Evolutionary conservation across 1,139 yeast species (phyloP), one percentile per base, ranked within the genome.

Genomic region (Blastobotrys indianensis): DNA sequence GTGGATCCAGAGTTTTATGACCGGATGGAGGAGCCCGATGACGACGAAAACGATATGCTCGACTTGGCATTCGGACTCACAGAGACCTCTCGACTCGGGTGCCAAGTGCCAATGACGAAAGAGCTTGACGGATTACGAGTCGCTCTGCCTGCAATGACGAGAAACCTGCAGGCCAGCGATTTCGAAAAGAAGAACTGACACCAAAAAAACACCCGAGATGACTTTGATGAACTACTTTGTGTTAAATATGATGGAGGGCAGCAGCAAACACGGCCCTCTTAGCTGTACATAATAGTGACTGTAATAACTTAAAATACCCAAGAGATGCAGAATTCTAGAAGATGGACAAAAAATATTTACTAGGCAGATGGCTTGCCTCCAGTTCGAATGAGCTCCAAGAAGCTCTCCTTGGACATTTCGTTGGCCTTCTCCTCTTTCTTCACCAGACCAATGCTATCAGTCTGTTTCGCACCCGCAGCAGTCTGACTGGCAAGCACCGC

Each of bases 1-100:
- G 88, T 92, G 34, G 98, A 92, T 63, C 98, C 98, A 1, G 96
- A 84, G 40, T 88, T 71, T 62, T 92, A 87, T 66, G 98, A 92
- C 61, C 77, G 72, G 49, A 77, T 92, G 56, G 95, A 94, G 25
- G 98, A 92, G 64, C 98, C 98, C 0, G 87, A 82, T 54, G 98
- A 92, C 61, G 98, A 92, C 62, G 98, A 92, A 66, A 90, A 94
- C 63, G 98, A 92, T 67, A 92, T 92, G 98, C 75, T 94, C 62
- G 98, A 92, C 66, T 74, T 92, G 62, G 98, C 98, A 0, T 94
- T 92, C 63, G 98, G 98, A 0, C 76, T 92, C 47, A 92, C 97
- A 3, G 97, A 90, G 62, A 69, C 73, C n/a, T 86, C 96, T 28
- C 76, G 98, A 60, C 74, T 92, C 55, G 98, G 98, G 0, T 94